Conservation (phyloP, 495 filamentous ascomycete genomes). For the Ramalina peruviana region DNA sequence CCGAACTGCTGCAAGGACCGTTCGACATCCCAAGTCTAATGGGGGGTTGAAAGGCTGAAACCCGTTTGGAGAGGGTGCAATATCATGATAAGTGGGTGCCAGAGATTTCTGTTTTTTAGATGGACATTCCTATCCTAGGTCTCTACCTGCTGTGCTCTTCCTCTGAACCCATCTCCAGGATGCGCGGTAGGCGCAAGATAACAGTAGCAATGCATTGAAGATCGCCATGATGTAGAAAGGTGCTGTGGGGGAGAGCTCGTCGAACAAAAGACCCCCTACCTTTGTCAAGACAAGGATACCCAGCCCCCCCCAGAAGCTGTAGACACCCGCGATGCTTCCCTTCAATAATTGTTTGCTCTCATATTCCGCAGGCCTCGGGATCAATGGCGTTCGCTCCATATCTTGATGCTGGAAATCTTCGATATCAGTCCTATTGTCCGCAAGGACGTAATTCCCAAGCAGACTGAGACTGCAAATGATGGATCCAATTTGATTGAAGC, state of each 20-base stretch:
- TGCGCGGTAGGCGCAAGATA: background rate
- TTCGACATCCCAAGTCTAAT: too few species aligned
- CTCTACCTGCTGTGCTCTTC: background rate
- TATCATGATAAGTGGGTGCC: too few species aligned
- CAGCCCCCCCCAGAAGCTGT: conserved; percentile 78
- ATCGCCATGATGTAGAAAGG: conserved; percentile 87
- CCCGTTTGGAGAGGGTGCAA: too few species aligned
- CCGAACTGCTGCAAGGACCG: too few species aligned
- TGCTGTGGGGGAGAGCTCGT: conserved; percentile 49
- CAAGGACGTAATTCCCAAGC: conserved; percentile 62
- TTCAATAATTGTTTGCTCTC: conserved; percentile 42
- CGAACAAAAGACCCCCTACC: conserved; percentile 75
- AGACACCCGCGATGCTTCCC: conserved; percentile 86
- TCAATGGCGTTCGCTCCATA: background rate
- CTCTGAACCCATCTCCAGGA: background rate
- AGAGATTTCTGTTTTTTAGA: too few species aligned
- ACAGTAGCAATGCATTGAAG: conserved; percentile 63
- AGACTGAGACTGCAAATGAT: conserved; percentile 88
- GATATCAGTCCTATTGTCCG: conserved; percentile 23
- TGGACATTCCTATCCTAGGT: too few species aligned
- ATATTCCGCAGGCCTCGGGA: background rate
- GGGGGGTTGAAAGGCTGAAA: too few species aligned
- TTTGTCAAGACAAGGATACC: conserved; percentile 89
- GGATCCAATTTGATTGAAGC: conserved; percentile 83
- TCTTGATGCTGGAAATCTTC: background rate